Conservation (phyloP, 306 rosid genomes). For the Luffa aegyptiaca region DNA sequence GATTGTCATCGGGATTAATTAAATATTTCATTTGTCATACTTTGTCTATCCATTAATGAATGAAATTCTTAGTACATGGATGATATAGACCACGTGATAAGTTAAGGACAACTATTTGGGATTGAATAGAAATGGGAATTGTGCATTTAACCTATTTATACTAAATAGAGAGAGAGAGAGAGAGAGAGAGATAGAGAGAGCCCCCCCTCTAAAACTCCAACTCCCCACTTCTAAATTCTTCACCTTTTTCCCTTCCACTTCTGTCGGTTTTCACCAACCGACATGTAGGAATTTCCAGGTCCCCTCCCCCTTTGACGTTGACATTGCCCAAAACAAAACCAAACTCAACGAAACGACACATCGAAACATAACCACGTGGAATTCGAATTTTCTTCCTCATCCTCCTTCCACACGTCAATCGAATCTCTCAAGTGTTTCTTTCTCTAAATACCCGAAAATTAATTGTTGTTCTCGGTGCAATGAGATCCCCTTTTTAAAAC, state of each 20-base stretch:
- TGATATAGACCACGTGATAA: not conserved
- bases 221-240: not conserved
- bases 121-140: not conserved
- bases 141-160: not conserved
- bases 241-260: not conserved
- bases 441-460: too few species aligned
- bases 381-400: not conserved
- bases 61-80: not conserved
- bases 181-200: not conserved
- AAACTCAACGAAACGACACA: not conserved
- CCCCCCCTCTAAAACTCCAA: not conserved
- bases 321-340: not conserved
- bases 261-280: conserved; percentile 3
- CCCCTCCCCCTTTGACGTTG: not conserved
- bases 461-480: too few species aligned
- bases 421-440: too few species aligned
- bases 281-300: conserved; percentile 1
- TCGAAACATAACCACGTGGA: not conserved
- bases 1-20: too few species aligned
- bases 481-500: too few species aligned
- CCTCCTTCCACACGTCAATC: not conserved
- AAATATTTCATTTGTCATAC: too few species aligned
- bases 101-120: not conserved
- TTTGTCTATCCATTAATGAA: not conserved
- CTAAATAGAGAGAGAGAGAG: not conserved